These are phyloP conservation scores for Phaffia australis DNA, from an alignment of 768 basidiomycete species.

Conservation along the genomic window DNA sequence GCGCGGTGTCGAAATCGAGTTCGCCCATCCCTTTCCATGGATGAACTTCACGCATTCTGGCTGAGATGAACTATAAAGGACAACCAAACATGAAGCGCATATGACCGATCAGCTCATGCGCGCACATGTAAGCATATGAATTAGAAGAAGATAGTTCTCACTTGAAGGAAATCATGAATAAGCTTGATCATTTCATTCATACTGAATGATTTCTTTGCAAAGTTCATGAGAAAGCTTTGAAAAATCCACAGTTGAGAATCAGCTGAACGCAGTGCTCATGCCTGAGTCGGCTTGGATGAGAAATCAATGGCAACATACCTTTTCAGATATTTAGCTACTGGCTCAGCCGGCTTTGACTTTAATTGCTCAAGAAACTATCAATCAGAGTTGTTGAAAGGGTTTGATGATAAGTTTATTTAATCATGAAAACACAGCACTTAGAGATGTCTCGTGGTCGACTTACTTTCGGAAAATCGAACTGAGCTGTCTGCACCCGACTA, in stretches of 20 bases:
- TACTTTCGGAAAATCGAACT: constrained; percentile 23
- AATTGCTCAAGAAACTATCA: constrained; percentile 76
- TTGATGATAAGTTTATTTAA: not conserved
- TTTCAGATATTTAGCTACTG: constrained; percentile 86
- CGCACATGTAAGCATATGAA: not conserved
- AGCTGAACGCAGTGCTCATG: not conserved
- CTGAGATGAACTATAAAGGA: constrained; percentile 65
- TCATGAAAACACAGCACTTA: not conserved
- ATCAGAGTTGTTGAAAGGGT: not conserved
- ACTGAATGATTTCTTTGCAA: constrained; percentile 80
- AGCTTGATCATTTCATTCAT: constrained; percentile 89
- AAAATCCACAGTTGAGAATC: not conserved
- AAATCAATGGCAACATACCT: constrained; percentile 53
- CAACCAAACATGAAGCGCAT: not conserved
- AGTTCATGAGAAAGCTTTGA: constrained; percentile 78
- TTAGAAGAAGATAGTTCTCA: constrained; percentile 39
- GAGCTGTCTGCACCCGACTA: not conserved
- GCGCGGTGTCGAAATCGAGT: constrained; percentile 84
- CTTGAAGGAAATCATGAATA: constrained; percentile 83
- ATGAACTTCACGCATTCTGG: constrained; percentile 54
- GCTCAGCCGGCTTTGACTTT: constrained; percentile 74
- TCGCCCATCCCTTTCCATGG: constrained; percentile 66
- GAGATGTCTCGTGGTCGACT: not conserved
- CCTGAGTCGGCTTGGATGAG: not conserved
- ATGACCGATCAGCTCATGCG: not conserved